Evolutionary conservation across 2,329 filamentous ascomycete genomes (phyloP).

Genomic region (Fusarium succisae): DNA sequence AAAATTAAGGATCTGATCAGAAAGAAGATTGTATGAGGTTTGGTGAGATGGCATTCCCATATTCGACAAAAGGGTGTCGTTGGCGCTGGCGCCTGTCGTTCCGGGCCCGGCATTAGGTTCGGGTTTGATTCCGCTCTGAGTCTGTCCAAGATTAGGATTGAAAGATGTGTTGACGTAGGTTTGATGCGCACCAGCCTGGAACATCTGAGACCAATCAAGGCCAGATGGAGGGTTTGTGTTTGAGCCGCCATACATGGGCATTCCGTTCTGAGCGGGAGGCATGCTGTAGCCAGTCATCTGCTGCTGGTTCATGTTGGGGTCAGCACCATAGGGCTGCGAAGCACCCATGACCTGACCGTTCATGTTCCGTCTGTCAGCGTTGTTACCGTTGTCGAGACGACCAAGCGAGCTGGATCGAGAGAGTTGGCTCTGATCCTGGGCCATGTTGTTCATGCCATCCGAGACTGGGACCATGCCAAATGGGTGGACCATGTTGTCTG

Average conservation of each 20-base stretch:
- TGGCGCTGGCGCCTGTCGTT: slow-evolving; percentile 58
- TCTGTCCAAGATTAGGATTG: slow-evolving; percentile 73
- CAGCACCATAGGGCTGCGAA: slow-evolving; percentile 66
- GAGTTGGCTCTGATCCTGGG: slow-evolving; percentile 69
- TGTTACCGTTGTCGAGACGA: slow-evolving; percentile 63
- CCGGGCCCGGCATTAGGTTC: slow-evolving; percentile 67
- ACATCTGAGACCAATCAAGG: slow-evolving; percentile 83
- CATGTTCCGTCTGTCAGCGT: slow-evolving; percentile 67
- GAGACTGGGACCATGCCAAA: slow-evolving; percentile 65
- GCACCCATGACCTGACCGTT: slow-evolving; percentile 60
- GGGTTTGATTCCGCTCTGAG: slow-evolving; percentile 74
- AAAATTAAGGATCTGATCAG: slow-evolving; percentile 65
- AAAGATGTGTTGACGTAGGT: slow-evolving; percentile 70
- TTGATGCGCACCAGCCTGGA: slow-evolving; percentile 76
- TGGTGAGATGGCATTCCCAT: slow-evolving; percentile 59
- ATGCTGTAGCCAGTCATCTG: slow-evolving; percentile 72
- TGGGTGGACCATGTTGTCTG: slow-evolving; percentile 66
- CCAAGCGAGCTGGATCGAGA: slow-evolving; percentile 70
- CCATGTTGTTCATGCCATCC: slow-evolving; percentile 68
- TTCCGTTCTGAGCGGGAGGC: slow-evolving; percentile 69
- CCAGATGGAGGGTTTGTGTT: slow-evolving; percentile 69
- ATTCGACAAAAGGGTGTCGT: slow-evolving; percentile 58
- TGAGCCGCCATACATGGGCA: slow-evolving; percentile 70
- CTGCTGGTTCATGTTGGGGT: slow-evolving; percentile 71
- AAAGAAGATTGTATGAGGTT: slow-evolving; percentile 64